Evolutionary conservation across 805 yeast species (phyloP).

Genomic region (Candida piceae): DNA sequence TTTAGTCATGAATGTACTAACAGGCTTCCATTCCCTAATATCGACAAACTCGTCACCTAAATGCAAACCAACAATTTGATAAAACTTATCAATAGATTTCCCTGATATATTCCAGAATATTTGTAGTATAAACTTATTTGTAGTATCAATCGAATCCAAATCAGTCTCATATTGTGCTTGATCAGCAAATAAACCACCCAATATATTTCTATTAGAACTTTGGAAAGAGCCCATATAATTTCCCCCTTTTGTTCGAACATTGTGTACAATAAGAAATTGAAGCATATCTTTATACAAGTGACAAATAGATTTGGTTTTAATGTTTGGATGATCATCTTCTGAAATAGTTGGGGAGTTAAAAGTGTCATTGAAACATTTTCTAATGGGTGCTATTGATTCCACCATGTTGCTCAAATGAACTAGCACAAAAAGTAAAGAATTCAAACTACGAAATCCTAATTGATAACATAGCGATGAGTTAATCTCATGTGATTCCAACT

Average conservation of each 20-base stretch:
- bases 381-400: background rate
- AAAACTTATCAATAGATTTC: background rate
- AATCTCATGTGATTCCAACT: too few species aligned
- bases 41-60: constrained; percentile 1
- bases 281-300: background rate
- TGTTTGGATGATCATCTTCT: background rate
- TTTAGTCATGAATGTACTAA: background rate
- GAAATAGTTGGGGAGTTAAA: background rate
- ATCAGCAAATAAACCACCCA: too few species aligned
- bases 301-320: background rate
- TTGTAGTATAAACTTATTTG: background rate
- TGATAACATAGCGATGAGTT: too few species aligned
- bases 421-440: background rate
- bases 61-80: constrained; percentile 1
- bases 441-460: too few species aligned
- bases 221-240: too few species aligned
- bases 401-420: background rate
- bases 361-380: background rate
- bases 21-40: background rate
- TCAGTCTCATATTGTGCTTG: background rate
- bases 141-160: background rate
- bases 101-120: constrained; percentile 1
- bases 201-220: too few species aligned
- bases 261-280: background rate
- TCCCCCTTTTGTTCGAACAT: background rate